Base-by-base conservation (phyloP, 192 early-diverging fungal species). In the Gonapodya sp. region DNA sequence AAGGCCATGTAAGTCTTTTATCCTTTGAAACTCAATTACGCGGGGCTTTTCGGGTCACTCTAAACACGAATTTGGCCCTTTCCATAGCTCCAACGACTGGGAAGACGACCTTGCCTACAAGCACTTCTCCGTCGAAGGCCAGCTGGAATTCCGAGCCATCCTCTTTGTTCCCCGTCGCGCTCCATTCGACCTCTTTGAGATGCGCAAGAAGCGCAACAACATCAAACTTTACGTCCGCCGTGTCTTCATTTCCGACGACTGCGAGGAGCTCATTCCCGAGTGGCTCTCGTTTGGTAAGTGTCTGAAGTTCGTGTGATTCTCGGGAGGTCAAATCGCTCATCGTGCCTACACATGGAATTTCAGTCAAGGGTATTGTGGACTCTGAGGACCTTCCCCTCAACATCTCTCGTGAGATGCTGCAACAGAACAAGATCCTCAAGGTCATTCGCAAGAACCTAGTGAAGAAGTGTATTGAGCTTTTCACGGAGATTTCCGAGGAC, bases 201-300 rank as follows among this genome's bases (percentile, higher is more conserved):
- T 91, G 85, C 95, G 96, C 93, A 97, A 97, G 95, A 98, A 98
- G 94, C 94, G 96, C 87, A 97, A 97, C 93, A 98, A 98, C 95
- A 98, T 99, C 92, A 98, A 98, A 92, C 92, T 99, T 82, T 99
- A 98, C 88, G 97, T 98, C 84, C 96, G 96, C 85, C 96, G 97
- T 84, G 98, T 99, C 83, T 98, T 99, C 91, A 99, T 99, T 88
- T 98, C 97, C 95, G 97, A 99, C 86, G 96, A 99, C 92, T 97
- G 95, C 89, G 96, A 97, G 85, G 97, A 99, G 83, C 89, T 99
- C 83, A 96, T 99, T 84, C 98, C 98, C 84, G 96, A 98, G 89
- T 99, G 95, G 94, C 92, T 99, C 85, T 94, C 91, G 87, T 99
- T 99, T 86, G 75, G 75, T 77, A 34, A 2, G 75, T 77, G 2